Conservation (phyloP, 192 early-diverging fungal species). For the Backusella australiensis region DNA sequence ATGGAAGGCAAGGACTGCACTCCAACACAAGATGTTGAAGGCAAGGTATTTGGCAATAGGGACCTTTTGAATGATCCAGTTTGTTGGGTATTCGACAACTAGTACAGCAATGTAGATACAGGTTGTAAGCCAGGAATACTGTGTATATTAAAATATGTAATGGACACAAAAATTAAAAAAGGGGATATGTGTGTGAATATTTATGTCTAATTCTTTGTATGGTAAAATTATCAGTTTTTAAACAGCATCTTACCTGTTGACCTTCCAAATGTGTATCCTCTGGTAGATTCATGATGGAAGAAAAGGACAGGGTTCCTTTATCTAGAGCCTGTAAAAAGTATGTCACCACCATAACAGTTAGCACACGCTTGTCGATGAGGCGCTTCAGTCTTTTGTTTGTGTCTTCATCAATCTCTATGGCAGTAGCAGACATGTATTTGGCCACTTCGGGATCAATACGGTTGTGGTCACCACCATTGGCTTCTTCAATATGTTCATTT, state of each 20-base stretch:
- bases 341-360: slow-evolving; percentile 13
- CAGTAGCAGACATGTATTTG: slow-evolving; percentile 10
- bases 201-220: not conserved
- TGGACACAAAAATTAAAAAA: not conserved
- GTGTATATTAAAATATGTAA: not conserved
- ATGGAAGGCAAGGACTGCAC: slow-evolving; percentile 13
- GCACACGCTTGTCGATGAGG: slow-evolving; percentile 11
- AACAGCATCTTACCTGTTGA: slow-evolving; percentile 13
- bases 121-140: slow-evolving; percentile 22
- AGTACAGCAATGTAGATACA: slow-evolving; percentile 25
- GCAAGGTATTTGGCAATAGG: slow-evolving; percentile 23
- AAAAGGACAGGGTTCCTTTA: slow-evolving; percentile 19
- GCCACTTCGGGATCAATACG: slow-evolving; percentile 24
- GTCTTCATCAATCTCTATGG: slow-evolving; percentile 12
- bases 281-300: slow-evolving; percentile 19
- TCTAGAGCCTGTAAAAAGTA: slow-evolving; percentile 23
- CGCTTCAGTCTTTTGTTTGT: slow-evolving; percentile 19
- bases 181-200: not conserved
- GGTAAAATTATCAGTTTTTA: not conserved
- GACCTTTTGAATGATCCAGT: slow-evolving; percentile 13
- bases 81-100: slow-evolving; percentile 16
- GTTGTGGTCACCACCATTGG: slow-evolving; percentile 11
- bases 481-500: not conserved
- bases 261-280: slow-evolving; percentile 6
- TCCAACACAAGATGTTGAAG: slow-evolving; percentile 14